Evolutionary conservation across 2,329 filamentous ascomycete species (phyloP), one percentile per base, ranked within the genome.

Genomic region (Paecilomyces niveus): DNA sequence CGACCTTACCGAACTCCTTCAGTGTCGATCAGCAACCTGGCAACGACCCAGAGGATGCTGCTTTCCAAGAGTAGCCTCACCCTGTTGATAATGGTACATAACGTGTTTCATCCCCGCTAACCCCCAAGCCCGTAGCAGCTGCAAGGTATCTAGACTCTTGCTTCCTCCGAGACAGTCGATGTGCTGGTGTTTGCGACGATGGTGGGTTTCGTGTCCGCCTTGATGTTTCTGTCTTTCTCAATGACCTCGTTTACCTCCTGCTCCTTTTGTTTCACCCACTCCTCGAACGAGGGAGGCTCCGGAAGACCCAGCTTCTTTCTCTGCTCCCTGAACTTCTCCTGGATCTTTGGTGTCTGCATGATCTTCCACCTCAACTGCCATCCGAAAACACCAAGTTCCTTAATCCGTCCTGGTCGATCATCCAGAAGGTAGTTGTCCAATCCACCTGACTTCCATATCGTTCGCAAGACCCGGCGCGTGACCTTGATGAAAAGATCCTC

Each of bases 381-480:
- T 6, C 94, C 94, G 64, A 88, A 88, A 56, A 93, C 86, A 4
- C 94, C 94, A 58, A 99, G 80, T 74, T 96, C 90, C 78, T 87
- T 89, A 70, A 97, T 82, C 63, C 94, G 84, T 49, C 81, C 83
- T 15, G 88, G 80, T 76, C 91, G 94, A 72, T 86, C 83, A 65
- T 91, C 92, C 50, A 96, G 80, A 53, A 99, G 80, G 77, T 99
- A 99, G 69, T 92, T 86, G 74, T 99, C 94, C 63, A 99, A 81
- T 7, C 94, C 92, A 60, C 93, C 93, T 62, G 88, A 85, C 72
- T 92, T 93, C 71, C 90, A 86, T 70, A 97, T 89, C 35, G 79
- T 80, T 55, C 79, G 69, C 65, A 80, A 62, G 31, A 77, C 76
- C 55, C 75, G 71, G 57, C 74, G 73, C 9, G 76, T 78, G 32